These are phyloP conservation scores for Metschnikowia arizonensis DNA, from an alignment of 805 yeast species.

Conservation along the genomic window DNA sequence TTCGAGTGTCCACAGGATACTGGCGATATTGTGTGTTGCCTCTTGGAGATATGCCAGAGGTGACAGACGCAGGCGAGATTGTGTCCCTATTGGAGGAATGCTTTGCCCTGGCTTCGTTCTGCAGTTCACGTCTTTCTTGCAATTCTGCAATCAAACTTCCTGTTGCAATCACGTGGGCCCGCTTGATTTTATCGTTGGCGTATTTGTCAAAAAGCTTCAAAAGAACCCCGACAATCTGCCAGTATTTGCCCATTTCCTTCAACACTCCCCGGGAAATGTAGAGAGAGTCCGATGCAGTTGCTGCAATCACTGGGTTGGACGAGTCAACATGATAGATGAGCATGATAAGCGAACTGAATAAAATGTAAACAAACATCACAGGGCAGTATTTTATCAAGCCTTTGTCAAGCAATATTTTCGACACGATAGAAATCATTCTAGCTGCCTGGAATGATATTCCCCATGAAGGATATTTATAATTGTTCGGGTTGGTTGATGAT, in stretches of 20 bases:
- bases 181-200: slow-evolving; percentile 39
- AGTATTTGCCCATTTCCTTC: slow-evolving; percentile 34
- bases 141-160: slow-evolving; percentile 37
- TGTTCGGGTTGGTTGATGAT: slow-evolving; percentile 37
- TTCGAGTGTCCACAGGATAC: neutral
- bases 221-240: slow-evolving; percentile 39
- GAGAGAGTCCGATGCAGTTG: slow-evolving; percentile 42
- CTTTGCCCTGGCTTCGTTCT: neutral
- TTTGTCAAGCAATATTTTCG: slow-evolving; percentile 49
- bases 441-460: slow-evolving; percentile 82
- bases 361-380: slow-evolving; percentile 53
- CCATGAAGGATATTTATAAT: slow-evolving; percentile 63
- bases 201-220: slow-evolving; percentile 38
- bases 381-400: slow-evolving; percentile 52
- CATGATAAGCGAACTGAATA: slow-evolving; percentile 64
- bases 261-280: slow-evolving; percentile 35
- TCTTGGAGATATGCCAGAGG: slow-evolving; percentile 10
- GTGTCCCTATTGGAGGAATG: neutral
- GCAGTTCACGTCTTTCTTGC: slow-evolving; percentile 25
- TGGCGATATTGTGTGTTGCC: slow-evolving; percentile 1
- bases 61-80: slow-evolving; percentile 1
- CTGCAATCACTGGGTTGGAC: slow-evolving; percentile 36
- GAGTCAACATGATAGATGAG: slow-evolving; percentile 64
- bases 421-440: slow-evolving; percentile 63
- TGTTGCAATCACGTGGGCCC: slow-evolving; percentile 38